Percentiles rank a stretch among this genome's conserved stretches.
These are phyloP conservation scores for Chenopodium album DNA, from an alignment of 148 eudicot species.

Conservation along the genomic window DNA sequence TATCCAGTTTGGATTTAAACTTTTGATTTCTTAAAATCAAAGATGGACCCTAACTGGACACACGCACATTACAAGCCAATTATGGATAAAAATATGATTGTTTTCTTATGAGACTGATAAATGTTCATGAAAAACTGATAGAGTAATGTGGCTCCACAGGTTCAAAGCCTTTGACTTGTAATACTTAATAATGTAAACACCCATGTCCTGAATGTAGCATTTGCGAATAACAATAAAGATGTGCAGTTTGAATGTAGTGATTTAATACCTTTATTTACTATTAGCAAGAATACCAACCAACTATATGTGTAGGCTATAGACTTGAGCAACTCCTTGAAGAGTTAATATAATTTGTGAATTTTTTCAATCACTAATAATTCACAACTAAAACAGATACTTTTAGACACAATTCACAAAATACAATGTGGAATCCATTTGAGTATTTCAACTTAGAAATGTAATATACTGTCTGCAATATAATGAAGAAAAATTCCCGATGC, in stretches of 20 bases:
- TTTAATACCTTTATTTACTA: neutral
- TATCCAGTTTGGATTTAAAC: neutral
- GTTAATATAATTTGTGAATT: too few species aligned
- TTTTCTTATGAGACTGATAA: neutral
- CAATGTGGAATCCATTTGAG: too few species aligned
- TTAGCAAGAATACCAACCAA: too few species aligned
- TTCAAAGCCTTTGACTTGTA: neutral
- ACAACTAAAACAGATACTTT: too few species aligned
- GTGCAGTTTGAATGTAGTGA: too few species aligned
- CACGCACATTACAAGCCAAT: neutral
- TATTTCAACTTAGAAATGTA: too few species aligned
- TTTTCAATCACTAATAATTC: too few species aligned
- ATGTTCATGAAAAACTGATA: neutral
- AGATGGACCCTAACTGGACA: neutral
- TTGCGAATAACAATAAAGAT: neutral
- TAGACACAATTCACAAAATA: too few species aligned
- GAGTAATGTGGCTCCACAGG: neutral
- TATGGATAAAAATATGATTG: neutral
- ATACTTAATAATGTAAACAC: too few species aligned
- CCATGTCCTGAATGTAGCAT: neutral
- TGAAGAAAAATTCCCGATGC: too few species aligned
- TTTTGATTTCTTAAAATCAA: neutral
- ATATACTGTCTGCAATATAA: too few species aligned
- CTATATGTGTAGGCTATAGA: neutral
- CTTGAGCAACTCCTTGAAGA: too few species aligned